Conservation (phyloP, 306 rosid genomes). For the Ochetophila trinervis region DNA sequence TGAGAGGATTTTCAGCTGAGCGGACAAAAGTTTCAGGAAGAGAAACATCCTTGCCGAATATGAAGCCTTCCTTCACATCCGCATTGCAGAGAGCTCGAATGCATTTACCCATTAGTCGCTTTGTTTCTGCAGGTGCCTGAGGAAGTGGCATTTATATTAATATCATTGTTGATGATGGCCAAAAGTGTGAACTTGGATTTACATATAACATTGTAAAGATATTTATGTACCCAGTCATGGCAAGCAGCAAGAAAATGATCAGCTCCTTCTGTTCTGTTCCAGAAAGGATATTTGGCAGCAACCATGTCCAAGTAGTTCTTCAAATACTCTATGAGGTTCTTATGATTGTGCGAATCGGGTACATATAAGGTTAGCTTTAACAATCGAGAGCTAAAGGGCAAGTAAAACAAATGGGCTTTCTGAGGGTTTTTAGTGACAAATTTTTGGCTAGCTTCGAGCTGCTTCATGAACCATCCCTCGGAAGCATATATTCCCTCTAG, state of each 20-base stretch:
- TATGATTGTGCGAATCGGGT: conserved; percentile 58
- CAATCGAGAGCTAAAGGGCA: conserved; percentile 88
- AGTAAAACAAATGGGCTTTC: conserved; percentile 85
- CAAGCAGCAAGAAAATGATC: conserved; percentile 96
- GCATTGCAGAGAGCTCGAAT: conserved; percentile 92
- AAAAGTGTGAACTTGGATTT: too few relatives aligned
- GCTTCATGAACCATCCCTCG: conserved; percentile 97
- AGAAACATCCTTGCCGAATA: conserved; percentile 85
- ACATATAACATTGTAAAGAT: conserved; percentile 24
- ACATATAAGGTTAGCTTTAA: conserved; percentile 67
- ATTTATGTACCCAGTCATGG: conserved; percentile 84
- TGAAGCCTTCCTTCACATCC: conserved; percentile 76
- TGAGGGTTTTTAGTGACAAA: conserved; percentile 59
- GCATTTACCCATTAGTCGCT: conserved; percentile 54
- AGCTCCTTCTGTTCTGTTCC: conserved; percentile 87
- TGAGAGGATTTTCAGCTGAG: conserved; percentile 47
- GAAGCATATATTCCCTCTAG: conserved; percentile 89
- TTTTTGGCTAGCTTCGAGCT: conserved; percentile 57
- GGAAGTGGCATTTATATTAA: conserved; percentile 18
- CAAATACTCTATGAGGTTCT: conserved; percentile 61
- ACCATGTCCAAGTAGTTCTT: conserved; percentile 53
- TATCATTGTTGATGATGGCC: neutral
- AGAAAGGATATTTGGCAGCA: conserved; percentile 64
- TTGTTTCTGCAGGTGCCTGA: conserved; percentile 91
- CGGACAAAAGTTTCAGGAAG: conserved; percentile 79